Percentiles rank a stretch among this genome's conserved stretches.
These are phyloP conservation scores for Cucurbita argyrosperma DNA, from an alignment of 306 rosid genomes.

Conservation along the genomic window DNA sequence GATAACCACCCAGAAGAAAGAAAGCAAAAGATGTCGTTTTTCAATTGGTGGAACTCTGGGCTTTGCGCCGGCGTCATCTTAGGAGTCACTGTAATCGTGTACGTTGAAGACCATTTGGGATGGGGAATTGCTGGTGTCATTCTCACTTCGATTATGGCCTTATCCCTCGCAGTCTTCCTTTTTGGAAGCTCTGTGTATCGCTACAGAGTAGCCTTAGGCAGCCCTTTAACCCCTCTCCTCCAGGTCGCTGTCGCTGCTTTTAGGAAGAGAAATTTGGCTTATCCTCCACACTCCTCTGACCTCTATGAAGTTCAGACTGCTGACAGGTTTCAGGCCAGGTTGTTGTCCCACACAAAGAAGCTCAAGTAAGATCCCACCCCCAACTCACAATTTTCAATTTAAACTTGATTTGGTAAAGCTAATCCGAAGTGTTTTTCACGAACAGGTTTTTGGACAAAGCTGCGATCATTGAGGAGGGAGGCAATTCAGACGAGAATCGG, in stretches of 20 bases:
- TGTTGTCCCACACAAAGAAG: background rate
- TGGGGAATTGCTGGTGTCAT: slow-evolving; percentile 72
- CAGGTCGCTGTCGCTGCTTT: slow-evolving; percentile 80
- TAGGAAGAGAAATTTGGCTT: slow-evolving; percentile 42
- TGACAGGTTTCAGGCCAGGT: background rate
- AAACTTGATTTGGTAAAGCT: background rate
- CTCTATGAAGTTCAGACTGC: background rate
- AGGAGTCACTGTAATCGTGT: slow-evolving; percentile 78
- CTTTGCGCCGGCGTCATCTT: slow-evolving; percentile 61
- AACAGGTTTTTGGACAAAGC: slow-evolving; percentile 87
- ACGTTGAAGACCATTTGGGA: slow-evolving; percentile 55
- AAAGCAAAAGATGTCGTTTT: slow-evolving; percentile 73
- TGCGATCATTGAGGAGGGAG: slow-evolving; percentile 35
- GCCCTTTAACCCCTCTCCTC: slow-evolving; percentile 86
- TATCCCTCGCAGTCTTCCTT: slow-evolving; percentile 51
- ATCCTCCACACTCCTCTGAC: slow-evolving; percentile 25
- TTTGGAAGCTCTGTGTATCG: slow-evolving; percentile 59
- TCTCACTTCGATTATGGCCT: slow-evolving; percentile 48
- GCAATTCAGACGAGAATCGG: slow-evolving; percentile 22
- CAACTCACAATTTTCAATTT: background rate
- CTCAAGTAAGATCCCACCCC: background rate
- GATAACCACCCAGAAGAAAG: slow-evolving; percentile 55
- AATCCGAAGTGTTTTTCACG: background rate
- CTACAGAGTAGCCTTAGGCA: slow-evolving; percentile 46
- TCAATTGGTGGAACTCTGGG: slow-evolving; percentile 91